Percentiles rank a stretch among this genome's conserved stretches.
Evolutionary conservation across 768 basidiomycete genomes (phyloP).

Genomic region (Pleurotus djamor): DNA sequence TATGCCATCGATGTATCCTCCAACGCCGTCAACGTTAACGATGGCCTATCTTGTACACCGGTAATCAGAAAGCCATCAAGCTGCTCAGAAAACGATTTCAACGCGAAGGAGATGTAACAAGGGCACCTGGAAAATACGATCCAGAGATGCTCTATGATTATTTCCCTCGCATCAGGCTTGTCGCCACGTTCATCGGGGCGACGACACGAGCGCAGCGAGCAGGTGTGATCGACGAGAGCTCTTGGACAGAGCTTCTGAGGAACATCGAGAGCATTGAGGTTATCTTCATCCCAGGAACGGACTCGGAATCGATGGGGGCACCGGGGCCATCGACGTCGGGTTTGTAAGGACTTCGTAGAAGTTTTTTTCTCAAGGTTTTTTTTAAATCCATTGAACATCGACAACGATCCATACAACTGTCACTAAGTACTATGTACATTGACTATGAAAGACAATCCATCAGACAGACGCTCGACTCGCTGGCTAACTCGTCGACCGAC

Average conservation of each 20-base stretch:
- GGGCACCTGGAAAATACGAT: conserved; percentile 2
- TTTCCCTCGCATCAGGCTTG: not conserved
- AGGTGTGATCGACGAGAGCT: not conserved
- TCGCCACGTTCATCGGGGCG: conserved; percentile 1
- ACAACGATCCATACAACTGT: not conserved
- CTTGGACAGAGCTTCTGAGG: conserved; percentile 1
- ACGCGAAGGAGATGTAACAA: conserved; percentile 1
- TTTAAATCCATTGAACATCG: not conserved
- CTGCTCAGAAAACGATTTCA: conserved; percentile 3
- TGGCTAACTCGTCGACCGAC: conserved; percentile 26
- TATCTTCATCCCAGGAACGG: not conserved
- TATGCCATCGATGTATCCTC: not conserved
- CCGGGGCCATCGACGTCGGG: not conserved
- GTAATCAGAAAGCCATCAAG: not conserved
- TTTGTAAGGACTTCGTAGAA: too few relatives aligned
- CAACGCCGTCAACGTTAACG: too few relatives aligned
- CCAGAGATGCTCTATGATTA: conserved; percentile 4
- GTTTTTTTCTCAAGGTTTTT: too few relatives aligned
- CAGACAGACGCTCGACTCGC: conserved; percentile 53
- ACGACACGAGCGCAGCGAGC: conserved; percentile 1
- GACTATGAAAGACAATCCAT: conserved; percentile 31
- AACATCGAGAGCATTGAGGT: conserved; percentile 3
- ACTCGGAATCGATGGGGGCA: not conserved
- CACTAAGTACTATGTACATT: not conserved
- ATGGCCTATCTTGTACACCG: not conserved